Percentiles rank a stretch among this genome's conserved stretches.
These are phyloP conservation scores for Mortierella hygrophila DNA, from an alignment of 192 early-diverging fungal genomes.

Conservation along the genomic window DNA sequence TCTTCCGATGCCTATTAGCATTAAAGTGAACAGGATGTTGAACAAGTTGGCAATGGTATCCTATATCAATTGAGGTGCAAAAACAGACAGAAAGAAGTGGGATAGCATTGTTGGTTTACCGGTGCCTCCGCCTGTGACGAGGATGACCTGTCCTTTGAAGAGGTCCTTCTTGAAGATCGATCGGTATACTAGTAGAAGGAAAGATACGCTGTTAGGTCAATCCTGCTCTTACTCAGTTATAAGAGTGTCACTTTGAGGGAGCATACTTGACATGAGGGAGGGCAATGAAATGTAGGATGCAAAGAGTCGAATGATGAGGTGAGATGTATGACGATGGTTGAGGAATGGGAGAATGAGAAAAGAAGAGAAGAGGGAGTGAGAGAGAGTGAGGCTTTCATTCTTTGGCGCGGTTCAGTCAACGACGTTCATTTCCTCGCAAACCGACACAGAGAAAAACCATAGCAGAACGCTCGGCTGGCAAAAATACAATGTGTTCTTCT, in stretches of 20 bases:
- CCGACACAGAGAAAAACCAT: not conserved
- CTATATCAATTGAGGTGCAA: not conserved
- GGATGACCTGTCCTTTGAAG: slow-evolving; percentile 25
- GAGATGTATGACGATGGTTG: not conserved
- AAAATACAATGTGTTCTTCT: not conserved
- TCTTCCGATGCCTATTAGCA: slow-evolving; percentile 22
- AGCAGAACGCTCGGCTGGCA: not conserved
- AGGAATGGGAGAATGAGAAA: not conserved
- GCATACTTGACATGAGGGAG: not conserved
- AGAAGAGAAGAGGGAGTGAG: not conserved
- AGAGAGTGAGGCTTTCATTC: not conserved
- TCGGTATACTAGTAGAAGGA: slow-evolving; percentile 3
- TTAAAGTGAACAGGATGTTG: not conserved
- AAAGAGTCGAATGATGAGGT: not conserved
- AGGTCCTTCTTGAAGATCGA: slow-evolving; percentile 36
- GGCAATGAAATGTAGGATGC: not conserved
- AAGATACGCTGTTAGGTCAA: not conserved
- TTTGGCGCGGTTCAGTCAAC: not conserved
- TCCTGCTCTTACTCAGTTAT: not conserved
- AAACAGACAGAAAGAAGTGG: not conserved
- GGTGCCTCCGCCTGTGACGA: slow-evolving; percentile 42
- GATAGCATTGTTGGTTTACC: not conserved
- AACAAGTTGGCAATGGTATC: not conserved
- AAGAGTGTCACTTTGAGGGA: not conserved
- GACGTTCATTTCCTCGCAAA: not conserved